These are phyloP conservation scores for Colletotrichum spaethianum DNA, from an alignment of 2,329 filamentous ascomycete genomes.

Conservation along the genomic window DNA sequence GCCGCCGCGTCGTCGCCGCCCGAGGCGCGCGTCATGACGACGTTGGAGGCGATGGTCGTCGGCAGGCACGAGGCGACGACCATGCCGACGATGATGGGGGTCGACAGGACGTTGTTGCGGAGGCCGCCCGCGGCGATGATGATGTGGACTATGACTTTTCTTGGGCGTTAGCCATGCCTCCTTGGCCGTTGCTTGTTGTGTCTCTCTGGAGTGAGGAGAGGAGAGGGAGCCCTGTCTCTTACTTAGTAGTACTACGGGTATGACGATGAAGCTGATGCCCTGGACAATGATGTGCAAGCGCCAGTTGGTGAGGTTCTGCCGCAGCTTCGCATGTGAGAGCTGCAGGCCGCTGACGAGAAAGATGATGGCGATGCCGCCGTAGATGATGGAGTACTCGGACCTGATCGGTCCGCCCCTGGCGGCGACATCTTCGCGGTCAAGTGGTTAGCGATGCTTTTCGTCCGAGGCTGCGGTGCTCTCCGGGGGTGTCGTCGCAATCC, in stretches of 20 bases:
- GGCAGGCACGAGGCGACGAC: conserved; percentile 78
- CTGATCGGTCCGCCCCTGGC: conserved; percentile 63
- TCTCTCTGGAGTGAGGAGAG: not conserved
- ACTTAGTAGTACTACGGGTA: conserved; percentile 74
- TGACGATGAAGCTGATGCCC: conserved; percentile 75
- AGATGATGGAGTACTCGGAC: conserved; percentile 74
- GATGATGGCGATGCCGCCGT: conserved; percentile 78
- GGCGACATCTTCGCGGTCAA: conserved; percentile 56
- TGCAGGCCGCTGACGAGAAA: conserved; percentile 81
- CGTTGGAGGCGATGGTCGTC: conserved; percentile 81
- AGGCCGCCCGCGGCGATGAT: conserved; percentile 62
- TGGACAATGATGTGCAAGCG: conserved; percentile 78
- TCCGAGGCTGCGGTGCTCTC: too few relatives aligned
- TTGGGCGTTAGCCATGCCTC: not conserved
- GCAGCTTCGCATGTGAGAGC: conserved; percentile 73
- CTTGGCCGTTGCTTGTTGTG: not conserved
- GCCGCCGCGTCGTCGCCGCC: conserved; percentile 77
- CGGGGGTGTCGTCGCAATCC: too few relatives aligned
- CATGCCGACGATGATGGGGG: conserved; percentile 77
- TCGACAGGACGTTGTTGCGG: conserved; percentile 71
- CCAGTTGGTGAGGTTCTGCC: conserved; percentile 75
- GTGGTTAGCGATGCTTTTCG: not conserved
- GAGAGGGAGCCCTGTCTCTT: conserved; percentile 36
- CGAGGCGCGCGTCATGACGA: conserved; percentile 79
- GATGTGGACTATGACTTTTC: conserved; percentile 61